phyloP scores from a whole-genome alignment of 2,329 filamentous ascomycete species.

The Hirsutella thompsonii region DNA sequence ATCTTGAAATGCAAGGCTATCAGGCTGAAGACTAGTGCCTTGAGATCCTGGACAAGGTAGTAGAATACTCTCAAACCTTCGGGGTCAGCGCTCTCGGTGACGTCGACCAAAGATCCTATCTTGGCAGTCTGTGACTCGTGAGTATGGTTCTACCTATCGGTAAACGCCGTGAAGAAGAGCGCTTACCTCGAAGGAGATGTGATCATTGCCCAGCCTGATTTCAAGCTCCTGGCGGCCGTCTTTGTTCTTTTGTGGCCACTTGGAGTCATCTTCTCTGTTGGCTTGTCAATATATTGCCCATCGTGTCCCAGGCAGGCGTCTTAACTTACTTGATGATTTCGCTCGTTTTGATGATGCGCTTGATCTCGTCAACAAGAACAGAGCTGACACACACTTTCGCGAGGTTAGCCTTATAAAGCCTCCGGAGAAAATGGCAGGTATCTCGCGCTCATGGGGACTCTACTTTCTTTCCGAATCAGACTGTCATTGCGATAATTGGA shows the following conservation, averaged over 20 bases:
- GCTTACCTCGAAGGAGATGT: conserved; percentile 90
- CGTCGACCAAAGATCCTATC: conserved; percentile 92
- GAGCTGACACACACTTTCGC: conserved; percentile 88
- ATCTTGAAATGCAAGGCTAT: conserved; percentile 98
- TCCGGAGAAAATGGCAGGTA: too few relatives aligned
- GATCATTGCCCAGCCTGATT: conserved; percentile 84
- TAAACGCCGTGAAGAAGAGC: neutral
- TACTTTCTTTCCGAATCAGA: conserved; percentile 98
- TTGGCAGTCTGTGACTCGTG: conserved; percentile 64
- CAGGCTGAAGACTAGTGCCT: conserved; percentile 89
- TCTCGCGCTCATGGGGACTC: conserved; percentile 17
- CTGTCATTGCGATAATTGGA: conserved; percentile 99
- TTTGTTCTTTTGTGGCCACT: conserved; percentile 99
- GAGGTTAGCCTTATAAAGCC: conserved; percentile 3
- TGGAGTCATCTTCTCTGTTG: conserved; percentile 83
- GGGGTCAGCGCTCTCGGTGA: conserved; percentile 89
- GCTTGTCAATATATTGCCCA: neutral
- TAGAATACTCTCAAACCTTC: conserved; percentile 96
- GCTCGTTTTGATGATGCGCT: conserved; percentile 90
- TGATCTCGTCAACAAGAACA: conserved; percentile 83
- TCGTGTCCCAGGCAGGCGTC: neutral
- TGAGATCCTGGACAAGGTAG: conserved; percentile 94
- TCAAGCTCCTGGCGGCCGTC: conserved; percentile 94
- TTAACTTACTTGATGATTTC: conserved; percentile 81
- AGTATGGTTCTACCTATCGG: neutral